A percentile compares a stretch with the other conserved stretches of the same genome.
Conservation (phyloP, 1,284 basidiomycete genomes). For the Phylloporus gajari region DNA sequence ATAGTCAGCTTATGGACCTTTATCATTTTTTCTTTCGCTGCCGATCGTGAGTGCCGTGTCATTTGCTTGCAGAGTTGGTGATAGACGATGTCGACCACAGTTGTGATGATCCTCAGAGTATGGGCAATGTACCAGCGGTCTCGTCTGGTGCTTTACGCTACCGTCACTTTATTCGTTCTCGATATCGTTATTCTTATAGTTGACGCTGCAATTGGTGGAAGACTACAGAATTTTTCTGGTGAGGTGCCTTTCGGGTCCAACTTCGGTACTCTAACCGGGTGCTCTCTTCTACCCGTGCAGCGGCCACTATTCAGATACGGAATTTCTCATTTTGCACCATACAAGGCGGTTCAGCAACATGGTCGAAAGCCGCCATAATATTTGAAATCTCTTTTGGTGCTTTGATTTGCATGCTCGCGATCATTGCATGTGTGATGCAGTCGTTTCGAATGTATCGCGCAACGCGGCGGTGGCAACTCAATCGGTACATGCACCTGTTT, state of each 20-base stretch:
- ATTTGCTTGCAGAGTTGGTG: not conserved
- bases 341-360: no score
- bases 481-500: not conserved
- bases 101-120: not conserved
- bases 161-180: not conserved
- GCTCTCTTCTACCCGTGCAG: no score
- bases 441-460: not conserved
- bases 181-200: no score
- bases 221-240: no score
- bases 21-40: not conserved
- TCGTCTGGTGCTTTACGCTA: not conserved
- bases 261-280: no score
- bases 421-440: not conserved
- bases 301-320: no score
- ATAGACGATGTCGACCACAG: not conserved
- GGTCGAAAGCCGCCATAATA: not conserved
- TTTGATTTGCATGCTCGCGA: not conserved
- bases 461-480: not conserved
- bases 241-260: no score
- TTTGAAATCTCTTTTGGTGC: not conserved
- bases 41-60: not conserved
- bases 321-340: no score
- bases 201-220: no score
- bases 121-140: not conserved
- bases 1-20: not conserved